Base-by-base conservation (phyloP, 805 yeast genomes). In the Candida methanosorbosa region DNA sequence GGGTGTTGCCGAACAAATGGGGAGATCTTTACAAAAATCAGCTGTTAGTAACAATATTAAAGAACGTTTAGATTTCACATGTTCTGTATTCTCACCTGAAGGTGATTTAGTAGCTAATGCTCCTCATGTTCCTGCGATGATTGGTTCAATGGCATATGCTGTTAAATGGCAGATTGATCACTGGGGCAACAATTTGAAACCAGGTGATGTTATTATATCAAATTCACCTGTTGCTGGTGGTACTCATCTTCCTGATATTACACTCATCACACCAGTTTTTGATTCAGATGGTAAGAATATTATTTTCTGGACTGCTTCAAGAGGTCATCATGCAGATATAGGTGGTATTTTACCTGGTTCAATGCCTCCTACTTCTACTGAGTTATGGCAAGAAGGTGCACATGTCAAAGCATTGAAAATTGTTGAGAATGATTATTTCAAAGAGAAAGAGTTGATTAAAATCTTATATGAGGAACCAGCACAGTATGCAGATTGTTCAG, bases 321-420 rank as follows among this genome's bases (percentile, higher is more conserved):
- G 77, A 36, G 76, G 74, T 6, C 77, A 71, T 49, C 78, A 71
- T 48, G 71, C 77, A 18, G 77, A 71, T 40, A 70, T 71, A 40
- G 77, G 77, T 27, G 69, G 73, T n/a, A 64, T 70, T 35, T 58
- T 70, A 30, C 72, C 75, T 9, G 75, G 76, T 3, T 61, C 70
- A 2, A 68, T 68, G 63, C 70, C 74, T 24, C 68, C 76, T 3
- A 59, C 67, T 43, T 70, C 76, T 11, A 67, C 68, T 42, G 61
- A 66, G 25, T 59, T 71, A 28, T 64, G 52, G 38, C 70, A 70
- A 37, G 78, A 71, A 49, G 78, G 76, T 34, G 75, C 72, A 2
- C 62, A 70, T 17, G 66, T 70, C 27, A 61, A 63, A 37, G 59
- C 72, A 11, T 70, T 67, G 51, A 67, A 68, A 45, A 53, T 71